These are phyloP conservation scores for Cyclotella baltica DNA, from an alignment of 108 stramenopile genomes.

Conservation along the genomic window DNA sequence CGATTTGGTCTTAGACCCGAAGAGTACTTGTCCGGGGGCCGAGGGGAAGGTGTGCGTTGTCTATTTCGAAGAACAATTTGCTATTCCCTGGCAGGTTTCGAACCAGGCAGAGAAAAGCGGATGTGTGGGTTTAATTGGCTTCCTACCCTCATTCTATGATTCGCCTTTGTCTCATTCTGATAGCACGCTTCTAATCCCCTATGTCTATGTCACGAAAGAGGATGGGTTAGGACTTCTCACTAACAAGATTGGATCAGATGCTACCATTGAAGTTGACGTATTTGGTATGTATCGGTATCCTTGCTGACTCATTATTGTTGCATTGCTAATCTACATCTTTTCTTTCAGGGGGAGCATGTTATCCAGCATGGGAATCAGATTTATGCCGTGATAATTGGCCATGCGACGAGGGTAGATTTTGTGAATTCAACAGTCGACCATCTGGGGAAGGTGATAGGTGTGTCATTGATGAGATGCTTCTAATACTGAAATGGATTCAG, in stretches of 20 bases:
- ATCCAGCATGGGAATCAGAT: not conserved
- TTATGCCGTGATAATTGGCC: not conserved
- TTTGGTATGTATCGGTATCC: no score
- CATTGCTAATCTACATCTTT: no score
- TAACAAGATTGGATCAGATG: not conserved
- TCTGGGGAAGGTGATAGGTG: no score
- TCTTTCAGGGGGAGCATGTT: no score
- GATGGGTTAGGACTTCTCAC: not conserved
- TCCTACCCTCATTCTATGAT: not conserved
- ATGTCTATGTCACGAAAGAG: not conserved
- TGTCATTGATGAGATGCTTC: no score
- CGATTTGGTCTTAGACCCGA: not conserved
- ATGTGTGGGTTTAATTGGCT: not conserved
- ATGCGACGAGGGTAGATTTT: not conserved
- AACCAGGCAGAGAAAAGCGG: not conserved
- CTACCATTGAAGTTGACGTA: constrained; percentile 2
- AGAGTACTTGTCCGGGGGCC: not conserved
- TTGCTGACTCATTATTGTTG: no score
- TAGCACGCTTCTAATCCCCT: not conserved
- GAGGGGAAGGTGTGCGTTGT: constrained; percentile 2
- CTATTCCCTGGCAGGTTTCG: not conserved
- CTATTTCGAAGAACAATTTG: not conserved
- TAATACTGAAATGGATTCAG: not conserved
- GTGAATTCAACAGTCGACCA: not conserved
- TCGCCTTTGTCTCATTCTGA: not conserved